Base-by-base conservation (phyloP, 768 basidiomycete genomes). In the Lentinula guzmanii region DNA sequence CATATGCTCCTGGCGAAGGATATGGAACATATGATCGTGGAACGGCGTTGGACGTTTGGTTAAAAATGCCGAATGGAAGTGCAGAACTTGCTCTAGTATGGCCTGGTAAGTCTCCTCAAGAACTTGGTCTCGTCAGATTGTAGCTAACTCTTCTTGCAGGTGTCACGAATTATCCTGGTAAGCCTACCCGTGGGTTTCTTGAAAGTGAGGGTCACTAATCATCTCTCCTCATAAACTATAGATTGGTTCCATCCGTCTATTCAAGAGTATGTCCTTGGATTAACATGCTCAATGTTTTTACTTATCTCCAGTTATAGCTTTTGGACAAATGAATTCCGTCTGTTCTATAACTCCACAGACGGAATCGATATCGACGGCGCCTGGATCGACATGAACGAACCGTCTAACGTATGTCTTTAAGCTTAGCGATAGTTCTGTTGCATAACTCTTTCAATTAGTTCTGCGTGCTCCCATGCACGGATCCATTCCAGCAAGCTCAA, bases 321-420 rank as follows among this genome's bases (percentile, higher is more conserved):
- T 67, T 90, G 89, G 89, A 81, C 72, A 2, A 80, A 77, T 43
- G 86, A 89, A 63, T 87, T 86, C 69, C 62, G 74, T 33, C 53
- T 74, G 6, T 87, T 89, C 71, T 87, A 84, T 68, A 75, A 73
- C 62, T 76, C 83, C 0, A 63, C 75, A 11, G 77, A 70, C 0
- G 86, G 86, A 1, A 62, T 90, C 8, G 83, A 88, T 61, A 87
- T 88, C 34, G 86, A 88, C 63, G 87, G 87, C 9, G 80, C 80
- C 16, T 90, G 88, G 89, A 87, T 89, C 28, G 86, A 87, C 64
- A 87, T 87, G 87, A 89, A 90, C 68, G 87, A 89, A 62, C 87
- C 88, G 5, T 70, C 86, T 3, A 89, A 79, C 62, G 87, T 88
- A 64, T 28, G 81, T 68, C 18, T 28, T 37, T 24, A 16, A 15